These are phyloP conservation scores for Pyrus betulifolia DNA, from an alignment of 306 rosid genomes.

Conservation along the genomic window DNA sequence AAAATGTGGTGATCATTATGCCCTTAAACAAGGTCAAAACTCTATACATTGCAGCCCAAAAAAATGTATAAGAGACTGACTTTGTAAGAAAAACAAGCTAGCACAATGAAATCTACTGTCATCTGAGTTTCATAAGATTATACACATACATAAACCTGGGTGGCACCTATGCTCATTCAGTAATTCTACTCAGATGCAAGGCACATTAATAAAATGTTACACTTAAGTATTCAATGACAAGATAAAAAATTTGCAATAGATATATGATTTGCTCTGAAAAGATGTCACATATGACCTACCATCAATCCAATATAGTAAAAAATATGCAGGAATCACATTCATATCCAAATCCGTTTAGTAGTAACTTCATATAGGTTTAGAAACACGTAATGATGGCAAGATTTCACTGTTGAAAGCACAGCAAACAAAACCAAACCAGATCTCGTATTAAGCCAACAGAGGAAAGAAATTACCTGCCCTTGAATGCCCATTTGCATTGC, in stretches of 20 bases:
- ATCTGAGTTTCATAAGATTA: neutral
- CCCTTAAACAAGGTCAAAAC: neutral
- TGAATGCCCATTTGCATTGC: conserved; percentile 98
- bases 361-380: neutral
- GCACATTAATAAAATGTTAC: no score
- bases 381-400: neutral
- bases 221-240: neutral
- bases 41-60: neutral
- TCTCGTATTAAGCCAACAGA: conserved; percentile 10
- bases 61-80: neutral
- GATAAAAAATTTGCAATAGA: neutral
- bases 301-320: neutral
- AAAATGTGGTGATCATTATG: neutral
- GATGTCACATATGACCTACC: neutral
- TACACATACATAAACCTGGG: no score
- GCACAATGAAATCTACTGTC: neutral
- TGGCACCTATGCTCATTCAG: neutral
- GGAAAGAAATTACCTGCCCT: conserved; percentile 64
- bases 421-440: neutral
- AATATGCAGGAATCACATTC: neutral
- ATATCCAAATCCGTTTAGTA: neutral
- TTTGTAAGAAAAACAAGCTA: neutral
- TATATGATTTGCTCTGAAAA: neutral
- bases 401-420: neutral
- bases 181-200: neutral